phyloP scores from a whole-genome alignment of 2,329 filamentous ascomycete genomes.

The Lecanosticta acicola region DNA sequence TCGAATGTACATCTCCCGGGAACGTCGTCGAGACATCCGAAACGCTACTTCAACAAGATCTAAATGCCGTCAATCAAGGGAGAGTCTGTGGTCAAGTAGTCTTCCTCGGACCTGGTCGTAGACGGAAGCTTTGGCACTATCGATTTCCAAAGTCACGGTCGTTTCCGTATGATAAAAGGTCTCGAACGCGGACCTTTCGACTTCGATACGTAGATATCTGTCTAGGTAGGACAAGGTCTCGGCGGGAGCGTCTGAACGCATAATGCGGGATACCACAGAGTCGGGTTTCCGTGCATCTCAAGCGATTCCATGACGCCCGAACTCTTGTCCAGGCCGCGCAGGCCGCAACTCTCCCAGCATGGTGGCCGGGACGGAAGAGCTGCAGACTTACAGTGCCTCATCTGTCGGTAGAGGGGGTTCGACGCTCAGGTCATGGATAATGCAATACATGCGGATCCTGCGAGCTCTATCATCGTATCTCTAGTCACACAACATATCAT shows the following conservation, averaged over 20 bases:
- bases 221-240: too few species aligned
- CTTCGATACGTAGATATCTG: background rate
- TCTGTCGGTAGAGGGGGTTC: slow-evolving; percentile 40
- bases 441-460: slow-evolving; percentile 24
- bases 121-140: slow-evolving; percentile 8
- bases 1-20: too few species aligned
- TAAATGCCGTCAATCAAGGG: slow-evolving; percentile 8
- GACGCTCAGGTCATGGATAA: slow-evolving; percentile 4
- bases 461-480: slow-evolving; percentile 44
- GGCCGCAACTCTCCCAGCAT: slow-evolving; percentile 47
- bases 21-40: too few species aligned
- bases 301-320: too few species aligned
- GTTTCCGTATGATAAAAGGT: slow-evolving; percentile 2
- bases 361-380: slow-evolving; percentile 51
- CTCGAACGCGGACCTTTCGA: slow-evolving; percentile 2
- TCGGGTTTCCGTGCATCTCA: too few species aligned
- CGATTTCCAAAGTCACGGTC: slow-evolving; percentile 3
- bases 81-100: slow-evolving; percentile 8
- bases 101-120: too few species aligned
- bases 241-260: too few species aligned
- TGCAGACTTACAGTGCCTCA: slow-evolving; percentile 49
- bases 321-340: too few species aligned
- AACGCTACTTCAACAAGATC: too few species aligned
- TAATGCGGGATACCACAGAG: too few species aligned
- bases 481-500: slow-evolving; percentile 47